Evolutionary conservation across 805 yeast species (phyloP), one percentile per base, ranked within the genome.

Genomic region (Hanseniaspora thailandica): DNA sequence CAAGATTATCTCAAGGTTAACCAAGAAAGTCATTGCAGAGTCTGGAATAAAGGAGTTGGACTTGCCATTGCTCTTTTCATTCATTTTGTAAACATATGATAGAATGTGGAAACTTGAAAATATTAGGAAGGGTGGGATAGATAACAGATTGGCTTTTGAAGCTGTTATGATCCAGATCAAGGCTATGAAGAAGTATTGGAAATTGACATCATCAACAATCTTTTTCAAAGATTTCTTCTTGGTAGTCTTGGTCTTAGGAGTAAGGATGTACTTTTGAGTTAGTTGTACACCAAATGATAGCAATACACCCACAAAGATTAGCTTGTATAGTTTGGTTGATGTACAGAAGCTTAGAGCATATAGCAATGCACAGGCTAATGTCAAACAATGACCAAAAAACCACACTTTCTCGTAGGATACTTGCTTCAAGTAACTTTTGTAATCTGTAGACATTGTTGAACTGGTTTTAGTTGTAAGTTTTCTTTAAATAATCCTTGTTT

Each of bases 81-180:
- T 48, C 39, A 31, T 23, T 15, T 48, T 48, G 40, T 40, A 41
- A 5, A 41, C 35, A 70, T 86, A 90, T 19, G 83, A 81, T 62
- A 88, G 71, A 10, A 79, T 80, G 65, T 89, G 97, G 78, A 90
- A 88, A 19, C 81, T 63, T 7, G 96, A 82, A 66, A 84, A 89
- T 54, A 85, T 70, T 45, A 78, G 71, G 63, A 84, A 87, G 53
- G 97, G 95, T 23, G 81, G 65, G 57, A 83, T 69, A 2, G 95
- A 76, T 53, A 85, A 63, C 33, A 77, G 66, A 57, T 77, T 76
- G 56, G 75, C 77, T 25, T 34, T 45, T 1, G 28, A 12, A 45
- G 82, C 80, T 59, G 87, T 76, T 5, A 76, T 57, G 62, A 75
- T 68, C 80, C 80, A 78, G 41, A 71, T 71, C 56, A 76, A 58